These are phyloP conservation scores for Ceratopteris richardii DNA, from an alignment of 75 land plant genomes.

Conservation along the genomic window DNA sequence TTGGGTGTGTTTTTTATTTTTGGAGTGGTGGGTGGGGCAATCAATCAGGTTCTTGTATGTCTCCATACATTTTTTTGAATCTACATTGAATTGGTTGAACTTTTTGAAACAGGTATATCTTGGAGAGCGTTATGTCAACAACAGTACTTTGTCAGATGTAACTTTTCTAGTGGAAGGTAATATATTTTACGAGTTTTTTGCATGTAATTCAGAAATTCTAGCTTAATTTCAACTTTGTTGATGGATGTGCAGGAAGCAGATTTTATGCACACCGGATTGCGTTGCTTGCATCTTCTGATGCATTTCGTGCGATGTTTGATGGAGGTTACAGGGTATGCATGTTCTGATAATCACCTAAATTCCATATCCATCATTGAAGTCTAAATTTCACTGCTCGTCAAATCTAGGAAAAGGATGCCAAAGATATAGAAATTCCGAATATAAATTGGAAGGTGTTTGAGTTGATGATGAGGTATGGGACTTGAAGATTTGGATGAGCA, in stretches of 20 bases:
- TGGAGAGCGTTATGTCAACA: slow-evolving; percentile 92
- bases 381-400: too few relatives aligned
- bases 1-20: too few relatives aligned
- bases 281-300: slow-evolving; percentile 93
- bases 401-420: slow-evolving; percentile 98
- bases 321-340: slow-evolving; percentile 90
- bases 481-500: too few relatives aligned
- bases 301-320: slow-evolving; percentile 99
- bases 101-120: slow-evolving; percentile 94
- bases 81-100: too few relatives aligned
- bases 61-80: too few relatives aligned
- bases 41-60: too few relatives aligned
- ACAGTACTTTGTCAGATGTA: slow-evolving; percentile 74
- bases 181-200: background rate
- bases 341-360: background rate
- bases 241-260: slow-evolving; percentile 47
- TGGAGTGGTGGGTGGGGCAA: too few relatives aligned
- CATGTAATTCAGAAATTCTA: background rate
- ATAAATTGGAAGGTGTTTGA: slow-evolving; percentile 98
- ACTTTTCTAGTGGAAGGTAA: slow-evolving; percentile 93
- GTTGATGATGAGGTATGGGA: slow-evolving; percentile 89
- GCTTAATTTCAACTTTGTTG: background rate
- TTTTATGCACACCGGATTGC: slow-evolving; percentile 94
- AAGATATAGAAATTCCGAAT: slow-evolving; percentile 90
- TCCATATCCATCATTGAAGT: too few relatives aligned